These are phyloP conservation scores for Penicillium waksmanii DNA, from an alignment of 495 filamentous ascomycete species.

Conservation along the genomic window DNA sequence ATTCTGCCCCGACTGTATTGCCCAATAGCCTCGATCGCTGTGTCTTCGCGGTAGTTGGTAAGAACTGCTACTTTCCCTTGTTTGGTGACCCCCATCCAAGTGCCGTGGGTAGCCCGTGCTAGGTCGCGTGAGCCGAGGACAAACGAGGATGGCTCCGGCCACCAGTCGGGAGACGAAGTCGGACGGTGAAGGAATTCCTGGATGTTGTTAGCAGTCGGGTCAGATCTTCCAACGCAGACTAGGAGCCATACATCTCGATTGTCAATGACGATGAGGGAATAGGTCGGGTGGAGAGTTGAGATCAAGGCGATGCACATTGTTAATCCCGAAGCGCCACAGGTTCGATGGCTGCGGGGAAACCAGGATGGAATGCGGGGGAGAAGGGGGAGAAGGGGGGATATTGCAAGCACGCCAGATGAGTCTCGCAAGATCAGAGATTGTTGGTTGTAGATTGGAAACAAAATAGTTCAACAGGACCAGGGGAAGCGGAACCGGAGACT, in stretches of 20 bases:
- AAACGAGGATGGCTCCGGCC: slow-evolving; percentile 63
- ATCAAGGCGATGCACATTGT: slow-evolving; percentile 91
- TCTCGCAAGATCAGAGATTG: neutral
- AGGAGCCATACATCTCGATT: slow-evolving; percentile 75
- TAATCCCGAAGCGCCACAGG: slow-evolving; percentile 10
- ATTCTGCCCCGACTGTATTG: slow-evolving; percentile 77
- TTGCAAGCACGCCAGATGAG: neutral
- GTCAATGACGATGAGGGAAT: slow-evolving; percentile 85
- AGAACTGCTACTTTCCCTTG: slow-evolving; percentile 85
- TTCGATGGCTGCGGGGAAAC: slow-evolving; percentile 3
- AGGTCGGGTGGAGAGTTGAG: slow-evolving; percentile 87
- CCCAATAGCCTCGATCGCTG: slow-evolving; percentile 54
- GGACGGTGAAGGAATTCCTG: slow-evolving; percentile 89
- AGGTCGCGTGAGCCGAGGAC: slow-evolving; percentile 73
- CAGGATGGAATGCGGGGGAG: slow-evolving; percentile 5
- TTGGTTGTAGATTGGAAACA: neutral
- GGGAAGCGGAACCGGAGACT: neutral
- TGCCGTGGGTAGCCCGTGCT: slow-evolving; percentile 69
- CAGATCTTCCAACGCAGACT: neutral
- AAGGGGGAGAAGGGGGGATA: neutral
- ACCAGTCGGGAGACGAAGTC: slow-evolving; percentile 82
- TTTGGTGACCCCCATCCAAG: slow-evolving; percentile 91
- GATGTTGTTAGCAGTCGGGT: slow-evolving; percentile 2
- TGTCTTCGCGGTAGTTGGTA: slow-evolving; percentile 87
- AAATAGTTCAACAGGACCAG: neutral